A percentile compares a stretch with the other conserved stretches of the same genome.
These are phyloP conservation scores for Daucus carota DNA, from an alignment of 129 eudicot genomes.

Conservation along the genomic window DH1_v3.0 NC_030387.2:1187501-1188000, in stretches of 20 bases:
- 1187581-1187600: conserved; percentile 93
- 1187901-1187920: conserved; percentile 81
- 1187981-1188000: conserved; percentile 94
- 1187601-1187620: conserved; percentile 93
- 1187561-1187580: conserved; percentile 93
- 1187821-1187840: background rate
- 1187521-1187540: conserved; percentile 95
- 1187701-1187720: conserved; percentile 3
- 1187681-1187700: background rate
- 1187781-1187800: background rate
- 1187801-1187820: conserved; percentile 6
- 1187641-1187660: conserved; percentile 17
- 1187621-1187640: conserved; percentile 34
- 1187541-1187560: conserved; percentile 87
- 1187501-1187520: conserved; percentile 68
- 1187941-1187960: conserved; percentile 93
- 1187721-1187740: conserved; percentile 7
- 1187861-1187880: background rate
- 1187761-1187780: background rate
- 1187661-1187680: conserved; percentile 12
- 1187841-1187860: background rate
- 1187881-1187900: conserved; percentile 27
- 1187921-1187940: conserved; percentile 97
- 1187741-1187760: conserved; percentile 5
- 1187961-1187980: conserved; percentile 95